Percentiles rank a stretch among this genome's conserved stretches.
phyloP scores from a whole-genome alignment of 2,329 filamentous ascomycete species.

The Metarhizium sp. region DNA sequence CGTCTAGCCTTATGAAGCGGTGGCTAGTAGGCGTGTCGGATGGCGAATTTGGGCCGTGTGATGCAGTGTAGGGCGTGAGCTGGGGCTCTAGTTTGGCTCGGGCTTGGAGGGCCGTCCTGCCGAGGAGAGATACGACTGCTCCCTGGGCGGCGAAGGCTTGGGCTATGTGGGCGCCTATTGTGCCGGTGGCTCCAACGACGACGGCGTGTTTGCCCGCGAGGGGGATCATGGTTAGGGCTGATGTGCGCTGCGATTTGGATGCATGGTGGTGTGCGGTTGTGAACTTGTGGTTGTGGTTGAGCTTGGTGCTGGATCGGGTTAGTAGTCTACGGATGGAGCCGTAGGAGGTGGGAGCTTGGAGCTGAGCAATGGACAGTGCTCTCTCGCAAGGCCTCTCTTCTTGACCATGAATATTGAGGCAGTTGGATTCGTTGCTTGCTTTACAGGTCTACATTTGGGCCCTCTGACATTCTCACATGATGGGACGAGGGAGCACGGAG shows the following conservation, averaged over 20 bases:
- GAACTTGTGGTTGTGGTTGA: background rate
- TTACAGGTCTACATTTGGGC: too few relatives aligned
- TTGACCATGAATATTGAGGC: too few relatives aligned
- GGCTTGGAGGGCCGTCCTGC: slow-evolving; percentile 41
- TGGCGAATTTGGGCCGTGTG: background rate
- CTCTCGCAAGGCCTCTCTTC: too few relatives aligned
- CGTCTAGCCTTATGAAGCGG: slow-evolving; percentile 26
- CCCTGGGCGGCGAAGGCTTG: slow-evolving; percentile 54
- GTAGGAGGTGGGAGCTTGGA: too few relatives aligned
- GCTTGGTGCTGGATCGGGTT: background rate
- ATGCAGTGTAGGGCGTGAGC: slow-evolving; percentile 15
- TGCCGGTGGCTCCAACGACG: slow-evolving; percentile 61
- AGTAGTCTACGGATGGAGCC: background rate
- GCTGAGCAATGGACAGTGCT: too few relatives aligned
- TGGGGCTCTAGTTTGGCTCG: slow-evolving; percentile 27
- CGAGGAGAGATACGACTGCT: slow-evolving; percentile 50
- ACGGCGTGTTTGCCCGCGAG: slow-evolving; percentile 43
- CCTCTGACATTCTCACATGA: too few relatives aligned
- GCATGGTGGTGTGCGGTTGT: background rate
- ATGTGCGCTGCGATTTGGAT: background rate
- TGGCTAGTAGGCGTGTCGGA: slow-evolving; percentile 16
- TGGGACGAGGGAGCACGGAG: too few relatives aligned
- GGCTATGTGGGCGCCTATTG: slow-evolving; percentile 62
- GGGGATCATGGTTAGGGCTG: slow-evolving; percentile 10
- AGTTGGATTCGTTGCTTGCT: too few relatives aligned